Base-by-base conservation (phyloP, 768 basidiomycete species). In the Tulasnella sp. region DNA sequence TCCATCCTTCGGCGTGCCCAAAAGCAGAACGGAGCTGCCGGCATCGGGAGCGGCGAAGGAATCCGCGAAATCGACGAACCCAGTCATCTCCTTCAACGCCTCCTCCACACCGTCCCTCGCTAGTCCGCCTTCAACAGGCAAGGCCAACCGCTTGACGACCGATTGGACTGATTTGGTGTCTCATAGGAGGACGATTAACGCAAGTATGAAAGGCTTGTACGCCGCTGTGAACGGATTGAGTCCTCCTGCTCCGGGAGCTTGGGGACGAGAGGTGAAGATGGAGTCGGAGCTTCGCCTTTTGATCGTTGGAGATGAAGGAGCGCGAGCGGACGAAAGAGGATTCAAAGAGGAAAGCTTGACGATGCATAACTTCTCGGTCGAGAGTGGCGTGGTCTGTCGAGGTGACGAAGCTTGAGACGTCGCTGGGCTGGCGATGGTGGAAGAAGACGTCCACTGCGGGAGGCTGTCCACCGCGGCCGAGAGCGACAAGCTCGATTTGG, bases 91-190 rank as follows among this genome's bases (percentile, higher is more conserved):
- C 77, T 88, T 89, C 82, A 92, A 91, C 1, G 92, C 94, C 82
- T 94, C 94, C 76, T 92, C 91, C 16, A 95, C 93, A 6, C 92
- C 94, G 83, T 95, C 94, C 56, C 88, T 88, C 27, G 94, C 94
- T 12, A 93, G 84, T 34, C 71, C 81, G 27, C 87, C 87, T n/a
- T 85, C 85, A 19, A 81, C 83, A 42, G 94, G 93, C 12, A 90
- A 88, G 31, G 94, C 92, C 46, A 95, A 87, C 36, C 85, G 84
- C 71, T 84, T 86, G 68, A 95, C 86, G 38, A 93, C 86, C 68
- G 92, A 90, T 83, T 86, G 90, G 24, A 94, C 84, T 2, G 88
- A 88, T 38, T 89, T 89, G 7, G 90, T 89, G 80, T 95, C 94
- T 3, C 87, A 85, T 3, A 89, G 88, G 6, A 88, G 85, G 40